Conservation (phyloP, 1,139 yeast genomes). For the Blastobotrys persicus region DNA sequence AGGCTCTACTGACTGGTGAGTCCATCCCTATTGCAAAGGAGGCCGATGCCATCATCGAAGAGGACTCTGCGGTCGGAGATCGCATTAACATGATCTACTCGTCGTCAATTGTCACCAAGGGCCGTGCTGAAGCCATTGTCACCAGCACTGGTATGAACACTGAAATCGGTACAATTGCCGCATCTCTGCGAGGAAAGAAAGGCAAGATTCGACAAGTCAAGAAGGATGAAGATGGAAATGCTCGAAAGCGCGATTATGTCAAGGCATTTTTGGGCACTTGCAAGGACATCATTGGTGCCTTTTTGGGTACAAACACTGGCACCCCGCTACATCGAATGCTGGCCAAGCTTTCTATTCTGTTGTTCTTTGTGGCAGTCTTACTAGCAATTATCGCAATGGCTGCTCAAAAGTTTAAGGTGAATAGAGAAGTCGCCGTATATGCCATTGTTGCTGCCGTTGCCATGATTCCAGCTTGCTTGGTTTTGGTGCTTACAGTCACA, state of each 20-base stretch:
- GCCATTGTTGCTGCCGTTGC: constrained; percentile 81
- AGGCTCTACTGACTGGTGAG: constrained; percentile 78
- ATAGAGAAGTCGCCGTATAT: constrained; percentile 71
- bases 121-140: constrained; percentile 71
- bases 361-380: constrained; percentile 69
- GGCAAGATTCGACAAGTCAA: constrained; percentile 38
- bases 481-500: constrained; percentile 77
- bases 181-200: constrained; percentile 49
- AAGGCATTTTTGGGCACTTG: constrained; percentile 47
- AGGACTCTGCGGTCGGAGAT: constrained; percentile 68
- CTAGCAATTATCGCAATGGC: constrained; percentile 82
- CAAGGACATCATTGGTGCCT: constrained; percentile 57
- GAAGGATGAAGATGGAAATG: constrained; percentile 38
- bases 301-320: constrained; percentile 73
- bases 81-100: constrained; percentile 70
- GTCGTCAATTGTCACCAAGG: constrained; percentile 71
- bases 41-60: constrained; percentile 44
- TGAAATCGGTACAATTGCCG: constrained; percentile 76
- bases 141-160: constrained; percentile 66
- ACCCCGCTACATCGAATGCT: constrained; percentile 71
- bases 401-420: constrained; percentile 65
- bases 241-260: constrained; percentile 49
- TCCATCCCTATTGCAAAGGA: constrained; percentile 70
- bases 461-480: constrained; percentile 80
- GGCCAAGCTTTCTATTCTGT: constrained; percentile 65